Base-by-base conservation (phyloP, 2,329 filamentous ascomycete genomes). In the Fusarium sp. region DNA sequence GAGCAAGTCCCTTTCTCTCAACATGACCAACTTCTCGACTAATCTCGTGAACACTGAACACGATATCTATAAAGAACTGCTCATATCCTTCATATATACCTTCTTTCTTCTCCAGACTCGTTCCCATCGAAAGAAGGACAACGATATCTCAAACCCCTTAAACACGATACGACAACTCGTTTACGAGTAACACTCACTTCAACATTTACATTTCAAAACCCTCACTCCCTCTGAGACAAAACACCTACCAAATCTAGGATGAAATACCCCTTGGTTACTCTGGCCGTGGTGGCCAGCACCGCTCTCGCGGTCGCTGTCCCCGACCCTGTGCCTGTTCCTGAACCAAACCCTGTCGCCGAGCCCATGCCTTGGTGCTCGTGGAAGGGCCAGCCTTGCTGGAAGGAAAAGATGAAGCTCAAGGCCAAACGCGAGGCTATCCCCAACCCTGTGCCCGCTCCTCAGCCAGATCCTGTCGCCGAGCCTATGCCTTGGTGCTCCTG, bases 331-430 rank as follows among this genome's bases (percentile, higher is more conserved):
- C 57, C 57, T 15, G 58, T 31, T 14, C 59, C 59, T 36, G 29
- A 42, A 31, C 66, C 71, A 17, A 66, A 73, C 41, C 72, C 74
- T 7, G 41, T 59, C 2, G 54, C 57, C 2, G 57, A 59, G 7
- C 57, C 57, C 0, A 59, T 59, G 56, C 56, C 56, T 0, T 77
- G 76, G 67, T 83, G 82, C 65, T 67, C 77, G 47, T 72, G 75
- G 35, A 74, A 75, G 11, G 81, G 81, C 9, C 75, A 80, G 42
- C 70, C 75, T 3, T 84, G 83, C 74, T 76, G 74, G 71, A 80
- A 80, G 69, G 76, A 74, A 37, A 81, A 80, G 72, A 58, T 58
- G 56, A 33, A 33, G 31, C 31, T 33, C 3, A 25, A 25, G 25
- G 25, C 25, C 7, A 25, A 25, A 11, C 29, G 29, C 29, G 29